Evolutionary conservation across 2,329 filamentous ascomycete species (phyloP).

Genomic region (Alternaria triticimaculans): DNA sequence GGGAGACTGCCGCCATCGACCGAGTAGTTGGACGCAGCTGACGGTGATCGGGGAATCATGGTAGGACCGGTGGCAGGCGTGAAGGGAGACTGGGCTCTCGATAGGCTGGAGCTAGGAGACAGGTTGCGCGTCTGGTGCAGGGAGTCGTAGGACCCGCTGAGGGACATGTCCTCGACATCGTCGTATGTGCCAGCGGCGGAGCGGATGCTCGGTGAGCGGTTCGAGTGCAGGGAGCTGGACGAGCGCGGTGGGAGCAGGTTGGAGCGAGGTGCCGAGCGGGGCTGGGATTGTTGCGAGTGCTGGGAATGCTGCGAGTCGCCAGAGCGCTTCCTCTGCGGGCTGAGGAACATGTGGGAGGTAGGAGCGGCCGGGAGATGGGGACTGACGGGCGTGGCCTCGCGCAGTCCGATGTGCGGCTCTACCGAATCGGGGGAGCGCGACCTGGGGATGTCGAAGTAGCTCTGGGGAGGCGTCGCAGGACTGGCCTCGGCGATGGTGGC

Average conservation of each 20-base stretch:
- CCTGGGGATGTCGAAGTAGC: constrained; percentile 57
- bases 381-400: constrained; percentile 53
- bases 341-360: constrained; percentile 44
- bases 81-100: constrained; percentile 66
- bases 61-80: constrained; percentile 67
- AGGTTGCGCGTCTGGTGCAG: constrained; percentile 72
- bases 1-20: constrained; percentile 64
- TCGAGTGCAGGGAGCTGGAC: constrained; percentile 42
- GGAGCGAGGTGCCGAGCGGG: constrained; percentile 29
- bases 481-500: constrained; percentile 46
- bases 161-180: constrained; percentile 72
- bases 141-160: constrained; percentile 67
- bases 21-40: constrained; percentile 82
- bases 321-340: constrained; percentile 49
- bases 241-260: constrained; percentile 51
- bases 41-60: constrained; percentile 74
- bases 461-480: constrained; percentile 31
- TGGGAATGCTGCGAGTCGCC: constrained; percentile 44
- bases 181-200: constrained; percentile 62
- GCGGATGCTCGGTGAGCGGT: constrained; percentile 53
- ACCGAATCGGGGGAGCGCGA: constrained; percentile 55
- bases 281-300: constrained; percentile 23
- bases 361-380: constrained; percentile 41
- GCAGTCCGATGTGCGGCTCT: constrained; percentile 51
- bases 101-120: constrained; percentile 73